These are phyloP conservation scores for Trypanosoma conorhini DNA, from an alignment of 208 protist genomes.

Conservation along the genomic window DNA sequence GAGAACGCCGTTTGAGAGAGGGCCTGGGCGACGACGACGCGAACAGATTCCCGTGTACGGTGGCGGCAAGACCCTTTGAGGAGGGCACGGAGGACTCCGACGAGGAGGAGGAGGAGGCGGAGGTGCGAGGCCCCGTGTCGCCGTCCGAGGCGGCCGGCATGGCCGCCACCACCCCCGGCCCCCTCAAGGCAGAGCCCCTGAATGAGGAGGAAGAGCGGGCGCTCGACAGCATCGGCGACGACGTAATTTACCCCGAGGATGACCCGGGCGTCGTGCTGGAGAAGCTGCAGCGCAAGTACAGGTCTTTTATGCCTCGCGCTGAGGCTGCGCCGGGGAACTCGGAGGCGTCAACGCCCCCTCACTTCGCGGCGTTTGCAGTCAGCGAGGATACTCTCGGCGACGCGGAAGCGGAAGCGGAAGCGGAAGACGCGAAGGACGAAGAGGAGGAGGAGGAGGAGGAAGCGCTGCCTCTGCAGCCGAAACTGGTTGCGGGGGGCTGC, in stretches of 20 bases:
- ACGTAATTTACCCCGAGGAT: constrained; percentile 12
- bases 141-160: too few species aligned
- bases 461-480: neutral
- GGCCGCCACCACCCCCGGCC: too few species aligned
- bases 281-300: constrained; percentile 19
- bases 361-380: neutral
- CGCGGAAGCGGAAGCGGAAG: neutral
- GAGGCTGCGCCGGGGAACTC: neutral
- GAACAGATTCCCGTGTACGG: too few species aligned
- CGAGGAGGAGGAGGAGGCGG: too few species aligned
- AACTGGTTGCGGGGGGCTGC: neutral
- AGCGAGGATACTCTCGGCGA: neutral
- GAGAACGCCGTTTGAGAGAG: neutral
- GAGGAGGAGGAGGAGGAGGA: neutral
- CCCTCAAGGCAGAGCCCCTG: too few species aligned
- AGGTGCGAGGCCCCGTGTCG: too few species aligned
- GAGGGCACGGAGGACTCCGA: too few species aligned
- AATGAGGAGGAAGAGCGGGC: too few species aligned
- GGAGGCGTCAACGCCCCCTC: neutral
- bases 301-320: neutral
- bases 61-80: too few species aligned
- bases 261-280: constrained; percentile 8
- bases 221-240: constrained; percentile 4
- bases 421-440: neutral
- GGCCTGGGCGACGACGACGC: too few species aligned